A percentile compares a stretch with the other conserved stretches of the same genome.
Evolutionary conservation across 176 grass and related monocot species (phyloP).

Genomic region (Oryza nivara): DNA sequence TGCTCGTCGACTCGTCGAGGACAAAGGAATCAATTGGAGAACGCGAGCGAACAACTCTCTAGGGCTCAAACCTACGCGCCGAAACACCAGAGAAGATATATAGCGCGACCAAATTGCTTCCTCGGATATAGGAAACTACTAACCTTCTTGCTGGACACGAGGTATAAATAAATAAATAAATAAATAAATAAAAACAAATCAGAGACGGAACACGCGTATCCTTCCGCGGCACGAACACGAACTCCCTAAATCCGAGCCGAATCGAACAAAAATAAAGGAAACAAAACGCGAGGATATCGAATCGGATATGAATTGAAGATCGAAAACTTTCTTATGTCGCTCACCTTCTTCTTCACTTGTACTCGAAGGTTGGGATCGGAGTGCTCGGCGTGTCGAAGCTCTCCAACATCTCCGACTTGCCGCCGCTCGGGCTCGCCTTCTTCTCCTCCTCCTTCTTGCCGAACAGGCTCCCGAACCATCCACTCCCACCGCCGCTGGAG

Average conservation of each 20-base stretch:
- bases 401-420: conserved; percentile 85
- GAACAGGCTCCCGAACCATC: conserved; percentile 65
- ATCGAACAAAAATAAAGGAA: not conserved
- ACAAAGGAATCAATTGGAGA: not conserved
- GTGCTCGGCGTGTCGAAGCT: conserved; percentile 73
- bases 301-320: too few species aligned
- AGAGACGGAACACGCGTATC: not conserved
- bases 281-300: too few species aligned
- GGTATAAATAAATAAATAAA: too few species aligned
- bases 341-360: conserved; percentile 63
- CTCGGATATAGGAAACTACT: not conserved
- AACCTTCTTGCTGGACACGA: conserved; percentile 31
- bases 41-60: not conserved
- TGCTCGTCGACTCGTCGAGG: not conserved
- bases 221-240: not conserved
- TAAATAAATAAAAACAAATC: conserved; percentile 15
- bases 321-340: too few species aligned
- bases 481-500: conserved; percentile 24
- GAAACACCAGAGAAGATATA: not conserved
- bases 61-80: not conserved
- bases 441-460: conserved; percentile 68
- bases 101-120: conserved; percentile 13
- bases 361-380: conserved; percentile 82
- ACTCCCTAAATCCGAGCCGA: not conserved
- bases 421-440: conserved; percentile 34